These are phyloP conservation scores for Cladosporium sp. DNA, from an alignment of 2,329 filamentous ascomycete genomes.

Conservation along the genomic window DNA sequence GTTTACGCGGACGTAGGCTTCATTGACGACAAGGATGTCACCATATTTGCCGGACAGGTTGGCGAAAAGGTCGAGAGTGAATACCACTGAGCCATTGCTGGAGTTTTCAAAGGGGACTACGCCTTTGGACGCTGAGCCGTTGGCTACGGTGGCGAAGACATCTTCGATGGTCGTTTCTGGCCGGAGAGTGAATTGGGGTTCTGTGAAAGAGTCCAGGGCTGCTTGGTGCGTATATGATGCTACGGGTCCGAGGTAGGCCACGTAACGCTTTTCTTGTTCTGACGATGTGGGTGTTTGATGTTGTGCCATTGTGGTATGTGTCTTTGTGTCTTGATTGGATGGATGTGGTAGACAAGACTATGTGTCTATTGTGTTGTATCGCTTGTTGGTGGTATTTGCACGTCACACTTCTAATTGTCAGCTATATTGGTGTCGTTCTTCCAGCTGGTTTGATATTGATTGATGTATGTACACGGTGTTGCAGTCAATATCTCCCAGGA, in stretches of 20 bases:
- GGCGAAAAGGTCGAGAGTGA: conserved; percentile 83
- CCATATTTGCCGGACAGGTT: conserved; percentile 63
- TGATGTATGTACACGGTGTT: too few relatives aligned
- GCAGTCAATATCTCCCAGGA: too few relatives aligned
- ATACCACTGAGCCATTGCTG: conserved; percentile 86
- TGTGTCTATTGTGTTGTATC: not conserved
- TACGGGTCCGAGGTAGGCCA: conserved; percentile 60
- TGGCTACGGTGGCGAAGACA: conserved; percentile 75
- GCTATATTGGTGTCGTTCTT: too few relatives aligned
- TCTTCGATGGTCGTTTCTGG: conserved; percentile 54
- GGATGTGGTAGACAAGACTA: too few relatives aligned
- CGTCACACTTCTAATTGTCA: too few relatives aligned
- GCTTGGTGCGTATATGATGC: conserved; percentile 65
- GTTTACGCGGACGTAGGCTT: conserved; percentile 81
- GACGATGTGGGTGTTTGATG: not conserved
- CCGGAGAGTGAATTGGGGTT: conserved; percentile 26
- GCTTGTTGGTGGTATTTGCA: not conserved
- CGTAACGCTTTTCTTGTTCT: conserved; percentile 7
- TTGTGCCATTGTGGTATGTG: not conserved
- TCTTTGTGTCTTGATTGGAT: not conserved
- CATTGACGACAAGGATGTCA: conserved; percentile 72
- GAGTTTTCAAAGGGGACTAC: conserved; percentile 96
- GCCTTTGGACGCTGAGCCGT: conserved; percentile 60
- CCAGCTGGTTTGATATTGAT: too few relatives aligned
- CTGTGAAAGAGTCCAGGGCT: conserved; percentile 6